A percentile compares a stretch with the other conserved stretches of the same genome.
These are phyloP conservation scores for Boletus subcaerulescens DNA, from an alignment of 768 basidiomycete genomes.

Conservation along the genomic window DNA sequence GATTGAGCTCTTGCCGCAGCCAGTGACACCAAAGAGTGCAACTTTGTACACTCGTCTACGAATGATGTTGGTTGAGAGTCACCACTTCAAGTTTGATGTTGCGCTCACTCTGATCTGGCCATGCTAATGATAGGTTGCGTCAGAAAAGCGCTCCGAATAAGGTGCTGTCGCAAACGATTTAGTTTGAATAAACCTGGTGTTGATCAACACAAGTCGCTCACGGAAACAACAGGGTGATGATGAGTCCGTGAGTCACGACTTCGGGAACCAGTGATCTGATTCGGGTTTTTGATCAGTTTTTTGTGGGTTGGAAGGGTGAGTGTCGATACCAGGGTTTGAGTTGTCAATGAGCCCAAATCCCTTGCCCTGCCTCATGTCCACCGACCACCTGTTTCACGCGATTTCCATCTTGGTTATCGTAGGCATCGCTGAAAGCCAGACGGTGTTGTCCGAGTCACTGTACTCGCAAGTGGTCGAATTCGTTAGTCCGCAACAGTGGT, in stretches of 20 bases:
- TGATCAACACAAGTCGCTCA: constrained; percentile 5
- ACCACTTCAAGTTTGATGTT: neutral
- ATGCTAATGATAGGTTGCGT: neutral
- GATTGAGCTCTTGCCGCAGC: constrained; percentile 32
- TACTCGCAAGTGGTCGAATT: neutral
- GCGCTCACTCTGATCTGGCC: constrained; percentile 15
- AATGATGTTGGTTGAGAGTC: constrained; percentile 1
- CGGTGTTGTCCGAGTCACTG: neutral
- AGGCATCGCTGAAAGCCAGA: neutral
- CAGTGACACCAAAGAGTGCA: constrained; percentile 26
- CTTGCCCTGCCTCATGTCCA: constrained; percentile 17
- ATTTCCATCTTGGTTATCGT: constrained; percentile 14
- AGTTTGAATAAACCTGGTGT: neutral
- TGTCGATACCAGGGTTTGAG: neutral
- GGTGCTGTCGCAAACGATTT: neutral
- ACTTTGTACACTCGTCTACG: constrained; percentile 24
- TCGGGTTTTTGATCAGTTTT: neutral
- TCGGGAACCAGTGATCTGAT: neutral
- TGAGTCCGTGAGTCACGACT: neutral
- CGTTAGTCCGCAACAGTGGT: no score
- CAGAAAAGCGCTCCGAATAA: neutral
- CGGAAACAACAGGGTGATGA: neutral
- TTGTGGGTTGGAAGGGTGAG: neutral
- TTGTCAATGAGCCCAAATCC: constrained; percentile 2
- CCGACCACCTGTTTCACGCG: constrained; percentile 3